Evolutionary conservation across 2,329 filamentous ascomycete species (phyloP).

Genomic region (Madurella fahalii): DNA sequence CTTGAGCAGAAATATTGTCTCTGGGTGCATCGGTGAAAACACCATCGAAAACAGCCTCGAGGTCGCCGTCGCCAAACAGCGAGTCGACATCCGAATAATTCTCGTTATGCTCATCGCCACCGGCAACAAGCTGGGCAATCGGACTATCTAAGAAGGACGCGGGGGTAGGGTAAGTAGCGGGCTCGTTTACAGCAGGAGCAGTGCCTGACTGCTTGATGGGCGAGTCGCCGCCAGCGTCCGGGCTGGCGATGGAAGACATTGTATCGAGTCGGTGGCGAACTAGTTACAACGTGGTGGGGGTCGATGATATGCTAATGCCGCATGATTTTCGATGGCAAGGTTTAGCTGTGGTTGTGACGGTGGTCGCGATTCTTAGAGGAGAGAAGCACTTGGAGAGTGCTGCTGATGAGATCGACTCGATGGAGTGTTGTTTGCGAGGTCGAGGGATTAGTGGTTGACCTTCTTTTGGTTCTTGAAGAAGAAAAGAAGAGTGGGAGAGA

Average conservation of each 20-base stretch:
- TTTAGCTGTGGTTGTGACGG: not conserved
- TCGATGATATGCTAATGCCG: not conserved
- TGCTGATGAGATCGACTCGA: too few species aligned
- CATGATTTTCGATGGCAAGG: not conserved
- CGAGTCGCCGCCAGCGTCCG: constrained; percentile 1
- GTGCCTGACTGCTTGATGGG: constrained; percentile 8
- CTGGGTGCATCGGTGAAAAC: not conserved
- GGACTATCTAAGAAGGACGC: not conserved
- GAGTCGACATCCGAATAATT: constrained; percentile 3
- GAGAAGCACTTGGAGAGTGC: not conserved
- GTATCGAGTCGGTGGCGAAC: not conserved
- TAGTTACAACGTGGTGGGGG: constrained; percentile 4
- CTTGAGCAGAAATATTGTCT: not conserved
- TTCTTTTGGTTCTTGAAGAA: too few species aligned
- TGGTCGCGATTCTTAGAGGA: not conserved
- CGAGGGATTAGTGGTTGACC: too few species aligned
- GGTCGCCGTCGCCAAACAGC: constrained; percentile 1
- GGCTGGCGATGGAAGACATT: constrained; percentile 8
- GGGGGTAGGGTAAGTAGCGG: not conserved
- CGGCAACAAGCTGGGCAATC: not conserved
- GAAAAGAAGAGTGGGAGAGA: too few species aligned
- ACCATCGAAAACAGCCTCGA: not conserved
- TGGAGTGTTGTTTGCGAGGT: too few species aligned
- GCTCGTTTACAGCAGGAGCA: constrained; percentile 5
- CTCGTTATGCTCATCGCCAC: not conserved